Evolutionary conservation across 139 green algal genomes (phyloP), one percentile per base, ranked within the genome.

Genomic region (Coelastrella sp.): DNA sequence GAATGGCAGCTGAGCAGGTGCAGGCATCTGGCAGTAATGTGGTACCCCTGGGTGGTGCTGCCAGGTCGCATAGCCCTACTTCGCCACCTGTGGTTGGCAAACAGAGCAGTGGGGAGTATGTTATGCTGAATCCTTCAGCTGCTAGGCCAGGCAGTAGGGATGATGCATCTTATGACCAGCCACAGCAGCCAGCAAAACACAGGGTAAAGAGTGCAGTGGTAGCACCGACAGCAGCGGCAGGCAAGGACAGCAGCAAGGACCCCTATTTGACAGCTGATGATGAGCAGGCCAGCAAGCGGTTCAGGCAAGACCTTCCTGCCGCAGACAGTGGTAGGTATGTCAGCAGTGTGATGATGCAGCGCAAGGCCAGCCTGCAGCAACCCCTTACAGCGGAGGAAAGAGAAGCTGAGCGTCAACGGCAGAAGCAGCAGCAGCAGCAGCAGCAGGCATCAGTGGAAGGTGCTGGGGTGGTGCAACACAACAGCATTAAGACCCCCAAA

Each of bases 311-410:
- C 15, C 48, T 51, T 50, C 30, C 32, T 40, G 73, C 50, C 60
- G 73, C 48, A 45, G 73, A 45, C 4, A 48, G 32, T 23, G 25
- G 48, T 32, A 50, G 45, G 25, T 79, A 79, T 43, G n/a, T 79
- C 30, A 57, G 71, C 71, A 79, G 71, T 79, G 71, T 57, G 2
- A 57, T 79, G 71, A 32, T 63, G 43, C 71, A 79, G 68, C 68
- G 68, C 21, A 34, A 23, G 41, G 41, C 71, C 6, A 60, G 37
- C 21, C 71, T 60, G 45, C 51, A 19, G 75, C 75, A 71, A 53
- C 53, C 53, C 5, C 19, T 82, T 34, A 59, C 51, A 19, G 75
- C 75, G 57, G 75, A 69, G 50, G 48, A 81, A 23, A 51, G 75
- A n/a, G 40, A 69, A 13, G 32, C 30, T 37, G 40, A 69, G 53